Percentiles rank a stretch among this genome's conserved stretches.
Conservation (phyloP, 1,284 basidiomycete species). For the Cryptococcus depauperatus region DNA sequence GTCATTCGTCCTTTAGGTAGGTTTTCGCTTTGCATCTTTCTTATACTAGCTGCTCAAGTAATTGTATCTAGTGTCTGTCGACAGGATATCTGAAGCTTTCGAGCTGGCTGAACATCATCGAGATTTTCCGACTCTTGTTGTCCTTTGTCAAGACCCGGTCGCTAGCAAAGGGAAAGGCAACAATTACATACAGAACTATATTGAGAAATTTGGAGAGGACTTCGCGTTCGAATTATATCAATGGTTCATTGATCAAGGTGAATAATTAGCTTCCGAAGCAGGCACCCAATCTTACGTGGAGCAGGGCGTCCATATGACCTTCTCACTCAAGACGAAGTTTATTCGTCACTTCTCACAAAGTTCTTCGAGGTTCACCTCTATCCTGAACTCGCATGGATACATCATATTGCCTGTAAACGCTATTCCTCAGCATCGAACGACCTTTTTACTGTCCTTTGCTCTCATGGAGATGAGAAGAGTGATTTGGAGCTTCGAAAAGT, state of each 20-base stretch:
- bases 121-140: constrained; percentile 73
- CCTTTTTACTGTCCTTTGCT: too few relatives aligned
- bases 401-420: constrained; percentile 66
- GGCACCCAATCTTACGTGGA: not conserved
- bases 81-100: constrained; percentile 63
- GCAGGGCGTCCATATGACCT: constrained; percentile 53
- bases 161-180: constrained; percentile 21
- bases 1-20: constrained; percentile 41
- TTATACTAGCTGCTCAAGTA: not conserved
- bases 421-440: too few relatives aligned
- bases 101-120: constrained; percentile 72
- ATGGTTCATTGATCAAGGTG: constrained; percentile 52
- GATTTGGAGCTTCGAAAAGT: constrained; percentile 50
- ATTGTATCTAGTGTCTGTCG: constrained; percentile 53
- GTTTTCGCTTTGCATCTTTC: constrained; percentile 2
- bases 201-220: constrained; percentile 68
- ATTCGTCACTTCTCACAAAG: constrained; percentile 58
- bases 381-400: constrained; percentile 75
- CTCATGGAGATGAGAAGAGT: constrained; percentile 53
- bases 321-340: constrained; percentile 61
- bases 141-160: constrained; percentile 58
- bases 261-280: constrained; percentile 9
- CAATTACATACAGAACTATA: constrained; percentile 53
- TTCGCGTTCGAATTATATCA: constrained; percentile 83
- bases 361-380: constrained; percentile 63